Evolutionary conservation across 495 filamentous ascomycete genomes (phyloP), one percentile per base, ranked within the genome.

Genomic region (Aspergillus ostianus): DNA sequence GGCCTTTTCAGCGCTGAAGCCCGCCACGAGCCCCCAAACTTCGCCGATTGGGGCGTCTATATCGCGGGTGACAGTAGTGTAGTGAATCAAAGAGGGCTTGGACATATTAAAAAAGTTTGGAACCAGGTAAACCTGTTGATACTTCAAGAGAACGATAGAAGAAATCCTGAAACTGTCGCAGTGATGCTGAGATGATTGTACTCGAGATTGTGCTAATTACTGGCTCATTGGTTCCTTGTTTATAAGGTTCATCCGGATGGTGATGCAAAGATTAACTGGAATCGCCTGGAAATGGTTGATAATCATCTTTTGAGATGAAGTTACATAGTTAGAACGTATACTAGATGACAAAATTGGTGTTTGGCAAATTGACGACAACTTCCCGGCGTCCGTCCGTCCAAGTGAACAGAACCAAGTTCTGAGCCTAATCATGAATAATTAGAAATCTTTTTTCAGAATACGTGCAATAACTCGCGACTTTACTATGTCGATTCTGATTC

Each of bases 1-100:
- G 10, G 47, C 47, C 47, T 50, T 50, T 50, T 50, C 47, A 18
- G 47, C 47, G 47, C 47, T 18, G 47, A 50, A 50, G 47, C 47
- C 47, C 7, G 47, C 47, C 47, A 50, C 47, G 47, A 50, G 47
- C 10, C 47, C 47, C 47, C 47, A 50, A 7, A 50, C 47, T 20
- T 50, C 12, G 47, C 47, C 47, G 47, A 50, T 50, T 9, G 47
- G 47, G 12, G 47, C 47, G 47, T 50, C 47, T 9, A 50, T 50
- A 18, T 50, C 47, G 47, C 47, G 47, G 47, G 47, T 50, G 47
- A 50, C 47, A 20, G 47, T 50, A 20, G 47, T 20, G 47, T 50
- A 50, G 19, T 50, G 47, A 9, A 50, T 18, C 10, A 50, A 18
- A 50, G 47, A 50, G 47, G 47, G 7, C 8, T 50, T 50, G 47